These are phyloP conservation scores for Pleurotus eryngii DNA, from an alignment of 768 basidiomycete genomes.

Conservation along the genomic window DNA sequence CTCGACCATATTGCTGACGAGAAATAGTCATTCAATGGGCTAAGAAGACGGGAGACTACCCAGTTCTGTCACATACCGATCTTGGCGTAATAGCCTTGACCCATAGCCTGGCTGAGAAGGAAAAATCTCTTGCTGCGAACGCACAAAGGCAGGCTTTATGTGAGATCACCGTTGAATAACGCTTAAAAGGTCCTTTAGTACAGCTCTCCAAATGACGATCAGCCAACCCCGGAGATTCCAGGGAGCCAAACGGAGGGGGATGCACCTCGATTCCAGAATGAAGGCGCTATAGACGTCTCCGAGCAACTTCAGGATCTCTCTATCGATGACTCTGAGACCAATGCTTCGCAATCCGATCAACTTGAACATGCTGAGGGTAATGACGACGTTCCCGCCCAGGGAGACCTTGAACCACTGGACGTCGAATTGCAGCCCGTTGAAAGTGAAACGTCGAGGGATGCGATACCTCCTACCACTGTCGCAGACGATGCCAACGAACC, in stretches of 20 bases:
- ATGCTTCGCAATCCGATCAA: background rate
- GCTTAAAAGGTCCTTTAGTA: background rate
- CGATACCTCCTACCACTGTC: constrained; percentile 11
- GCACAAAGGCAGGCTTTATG: constrained; percentile 24
- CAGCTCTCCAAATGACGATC: background rate
- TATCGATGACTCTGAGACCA: background rate
- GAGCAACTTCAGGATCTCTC: background rate
- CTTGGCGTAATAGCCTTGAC: constrained; percentile 88
- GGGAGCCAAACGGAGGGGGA: background rate
- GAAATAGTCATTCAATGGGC: constrained; percentile 80
- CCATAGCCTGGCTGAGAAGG: constrained; percentile 65
- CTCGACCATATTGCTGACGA: background rate
- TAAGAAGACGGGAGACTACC: constrained; percentile 94
- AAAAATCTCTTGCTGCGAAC: constrained; percentile 18
- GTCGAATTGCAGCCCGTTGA: constrained; percentile 38
- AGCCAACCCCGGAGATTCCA: background rate
- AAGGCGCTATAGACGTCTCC: background rate
- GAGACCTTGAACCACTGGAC: constrained; percentile 36
- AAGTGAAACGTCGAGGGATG: constrained; percentile 8
- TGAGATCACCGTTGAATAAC: background rate
- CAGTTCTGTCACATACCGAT: constrained; percentile 89
- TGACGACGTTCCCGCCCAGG: constrained; percentile 7
- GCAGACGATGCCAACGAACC: constrained; percentile 25
- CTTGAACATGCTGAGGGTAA: background rate
- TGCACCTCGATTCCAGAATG: background rate